Percentiles rank a stretch among this genome's conserved stretches.
Conservation (phyloP, 106 monocot genomes). For the Amphibolis antarctica region DNA sequence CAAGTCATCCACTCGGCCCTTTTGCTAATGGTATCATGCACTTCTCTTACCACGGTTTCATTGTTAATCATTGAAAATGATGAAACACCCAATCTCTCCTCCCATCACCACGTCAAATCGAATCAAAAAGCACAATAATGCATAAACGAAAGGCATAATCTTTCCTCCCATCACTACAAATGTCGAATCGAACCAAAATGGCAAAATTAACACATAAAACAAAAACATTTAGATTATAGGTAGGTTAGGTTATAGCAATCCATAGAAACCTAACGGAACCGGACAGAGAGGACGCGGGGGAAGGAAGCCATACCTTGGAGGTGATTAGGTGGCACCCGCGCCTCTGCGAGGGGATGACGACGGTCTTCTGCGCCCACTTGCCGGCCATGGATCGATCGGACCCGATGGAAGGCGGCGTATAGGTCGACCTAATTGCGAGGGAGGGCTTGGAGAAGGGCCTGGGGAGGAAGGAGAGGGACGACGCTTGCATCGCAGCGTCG, state of each 20-base stretch:
- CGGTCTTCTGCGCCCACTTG: constrained; percentile 95
- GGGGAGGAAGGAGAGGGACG: constrained; percentile 7
- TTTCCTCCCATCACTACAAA: no score
- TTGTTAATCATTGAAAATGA: no score
- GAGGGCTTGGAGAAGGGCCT: not conserved
- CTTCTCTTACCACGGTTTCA: no score
- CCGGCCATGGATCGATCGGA: constrained; percentile 40
- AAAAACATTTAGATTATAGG: no score
- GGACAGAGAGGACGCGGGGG: not conserved
- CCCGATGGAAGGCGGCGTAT: not conserved
- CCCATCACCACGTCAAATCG: not conserved
- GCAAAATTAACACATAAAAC: no score
- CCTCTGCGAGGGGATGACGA: constrained; percentile 65
- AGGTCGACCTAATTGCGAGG: not conserved
- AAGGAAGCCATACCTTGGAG: constrained; percentile 27
- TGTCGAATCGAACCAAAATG: no score
- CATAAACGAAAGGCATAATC: no score
- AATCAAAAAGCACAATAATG: no score
- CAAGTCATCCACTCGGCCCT: no score
- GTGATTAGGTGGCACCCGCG: constrained; percentile 85
- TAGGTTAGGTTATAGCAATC: not conserved
- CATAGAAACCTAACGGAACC: no score
- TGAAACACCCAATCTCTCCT: no score
- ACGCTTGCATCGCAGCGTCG: constrained; percentile 10
- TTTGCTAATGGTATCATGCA: no score